Base-by-base conservation (phyloP, 169 alveolate genomes). In the Cryptosporidium canis region DNA sequence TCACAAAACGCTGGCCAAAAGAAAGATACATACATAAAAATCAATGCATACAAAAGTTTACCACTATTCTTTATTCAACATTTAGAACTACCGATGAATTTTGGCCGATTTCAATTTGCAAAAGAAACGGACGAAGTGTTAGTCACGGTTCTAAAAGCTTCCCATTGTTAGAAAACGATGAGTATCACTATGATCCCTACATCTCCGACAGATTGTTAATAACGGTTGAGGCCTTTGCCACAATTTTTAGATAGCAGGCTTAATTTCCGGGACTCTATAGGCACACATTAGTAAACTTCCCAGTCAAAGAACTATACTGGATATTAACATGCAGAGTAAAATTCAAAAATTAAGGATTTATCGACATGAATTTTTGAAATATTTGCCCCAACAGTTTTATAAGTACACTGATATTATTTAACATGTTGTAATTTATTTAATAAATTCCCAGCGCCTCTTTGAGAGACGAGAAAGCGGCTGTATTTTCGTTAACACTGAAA, bases 391-490 rank as follows among this genome's bases (percentile, higher is more conserved):
- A n/a, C n/a, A n/a, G n/a, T n/a, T n/a, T n/a, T n/a, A n/a, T n/a
- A n/a, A n/a, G n/a, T n/a, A n/a, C n/a, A n/a, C n/a, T n/a, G n/a
- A n/a, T n/a, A n/a, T n/a, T n/a, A n/a, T n/a, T n/a, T n/a, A n/a
- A n/a, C n/a, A n/a, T n/a, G n/a, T n/a, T 4, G n/a, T 61, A 11
- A 5, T 8, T 2, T 61, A 6, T n/a, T 29, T 61, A 44, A n/a
- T 44, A 61, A 61, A 61, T 61, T 61, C 29, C 33, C 45, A 61
- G 63, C 83, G 63, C 83, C 58, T 66, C n/a, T 39, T 31, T 24
- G 41, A 71, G 85, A 71, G 70, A 71, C 85, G 85, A 55, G 85
- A 71, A 29, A 37, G 85, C 85, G 67, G 68, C n/a, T 18, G n/a
- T n/a, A 33, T 48, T 35, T 33, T 24, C 29, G 33, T 21, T 9